Percentiles rank a stretch among this genome's conserved stretches.
Conservation (phyloP, 2,329 filamentous ascomycete species). For the Xylaria polymorpha region DNA sequence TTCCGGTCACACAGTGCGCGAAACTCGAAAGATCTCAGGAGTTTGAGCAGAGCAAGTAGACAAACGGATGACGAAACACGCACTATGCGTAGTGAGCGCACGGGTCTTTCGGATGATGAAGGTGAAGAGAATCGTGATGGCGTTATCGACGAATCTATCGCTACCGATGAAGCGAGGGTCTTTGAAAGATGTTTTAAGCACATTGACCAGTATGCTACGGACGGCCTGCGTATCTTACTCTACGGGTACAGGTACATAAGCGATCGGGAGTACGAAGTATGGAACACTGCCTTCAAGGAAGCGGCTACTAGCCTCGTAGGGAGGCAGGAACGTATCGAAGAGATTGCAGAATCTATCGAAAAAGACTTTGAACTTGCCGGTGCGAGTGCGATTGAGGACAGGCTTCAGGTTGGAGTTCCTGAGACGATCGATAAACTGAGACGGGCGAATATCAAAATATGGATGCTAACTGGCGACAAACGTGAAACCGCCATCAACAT, state of each 20-base stretch:
- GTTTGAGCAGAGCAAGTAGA: slow-evolving; percentile 17
- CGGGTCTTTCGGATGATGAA: slow-evolving; percentile 8
- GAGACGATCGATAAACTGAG: slow-evolving; percentile 87
- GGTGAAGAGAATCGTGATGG: slow-evolving; percentile 32
- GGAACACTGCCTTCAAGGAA: slow-evolving; percentile 80
- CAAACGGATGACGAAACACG: slow-evolving; percentile 27
- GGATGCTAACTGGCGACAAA: slow-evolving; percentile 93
- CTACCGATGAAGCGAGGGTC: slow-evolving; percentile 68
- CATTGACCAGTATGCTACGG: slow-evolving; percentile 87
- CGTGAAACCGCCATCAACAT: slow-evolving; percentile 90
- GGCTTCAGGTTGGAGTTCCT: slow-evolving; percentile 84
- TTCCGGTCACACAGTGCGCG: slow-evolving; percentile 50
- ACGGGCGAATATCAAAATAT: slow-evolving; percentile 86
- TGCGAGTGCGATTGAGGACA: slow-evolving; percentile 90
- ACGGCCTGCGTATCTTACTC: slow-evolving; percentile 85
- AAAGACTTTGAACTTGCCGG: slow-evolving; percentile 81
- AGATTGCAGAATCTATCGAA: slow-evolving; percentile 82
- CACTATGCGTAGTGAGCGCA: neutral
- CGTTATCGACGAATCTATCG: slow-evolving; percentile 61
- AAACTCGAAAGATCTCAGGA: slow-evolving; percentile 49
- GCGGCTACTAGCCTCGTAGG: slow-evolving; percentile 82
- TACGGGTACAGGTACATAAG: slow-evolving; percentile 82
- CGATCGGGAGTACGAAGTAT: slow-evolving; percentile 76
- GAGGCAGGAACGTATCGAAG: slow-evolving; percentile 80
- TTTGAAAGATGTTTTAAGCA: slow-evolving; percentile 88